phyloP scores from a whole-genome alignment of 2,329 filamentous ascomycete genomes.

The Coleophoma eucalyptorum region DNA sequence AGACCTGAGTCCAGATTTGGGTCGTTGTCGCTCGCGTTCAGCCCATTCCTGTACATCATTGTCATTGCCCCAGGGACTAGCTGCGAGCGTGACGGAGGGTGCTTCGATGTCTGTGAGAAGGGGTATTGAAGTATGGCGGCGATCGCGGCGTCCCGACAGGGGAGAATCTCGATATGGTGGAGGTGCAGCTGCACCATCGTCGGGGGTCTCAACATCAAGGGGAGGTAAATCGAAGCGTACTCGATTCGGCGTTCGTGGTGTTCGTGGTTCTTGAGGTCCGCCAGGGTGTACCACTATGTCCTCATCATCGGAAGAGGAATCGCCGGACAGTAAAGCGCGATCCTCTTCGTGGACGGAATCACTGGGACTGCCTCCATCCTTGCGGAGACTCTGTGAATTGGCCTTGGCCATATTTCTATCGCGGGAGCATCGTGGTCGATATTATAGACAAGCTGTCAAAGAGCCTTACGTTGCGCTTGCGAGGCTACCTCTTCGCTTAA shows the following conservation, averaged over 20 bases:
- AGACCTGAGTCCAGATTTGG: slow-evolving; percentile 79
- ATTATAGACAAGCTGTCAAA: background rate
- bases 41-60: slow-evolving; percentile 44
- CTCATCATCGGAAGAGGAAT: slow-evolving; percentile 23
- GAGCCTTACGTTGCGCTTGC: slow-evolving; percentile 4
- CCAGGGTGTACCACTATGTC: slow-evolving; percentile 23
- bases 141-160: slow-evolving; percentile 24
- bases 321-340: slow-evolving; percentile 31
- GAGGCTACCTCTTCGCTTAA: slow-evolving; percentile 14
- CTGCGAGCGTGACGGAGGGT: slow-evolving; percentile 67
- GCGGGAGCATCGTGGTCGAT: slow-evolving; percentile 31
- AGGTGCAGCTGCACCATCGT: slow-evolving; percentile 28
- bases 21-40: slow-evolving; percentile 55
- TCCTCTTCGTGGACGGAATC: slow-evolving; percentile 30
- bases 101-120: slow-evolving; percentile 81
- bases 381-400: slow-evolving; percentile 27
- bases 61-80: slow-evolving; percentile 28
- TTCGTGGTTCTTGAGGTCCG: slow-evolving; percentile 14
- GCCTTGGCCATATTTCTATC: slow-evolving; percentile 40
- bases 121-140: slow-evolving; percentile 42
- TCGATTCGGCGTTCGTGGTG: slow-evolving; percentile 27
- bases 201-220: slow-evolving; percentile 19
- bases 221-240: slow-evolving; percentile 30
- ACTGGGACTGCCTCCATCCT: slow-evolving; percentile 16
- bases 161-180: slow-evolving; percentile 36